Base-by-base conservation (phyloP, 2,329 filamentous ascomycete species). In the Colletotrichum musae region DNA sequence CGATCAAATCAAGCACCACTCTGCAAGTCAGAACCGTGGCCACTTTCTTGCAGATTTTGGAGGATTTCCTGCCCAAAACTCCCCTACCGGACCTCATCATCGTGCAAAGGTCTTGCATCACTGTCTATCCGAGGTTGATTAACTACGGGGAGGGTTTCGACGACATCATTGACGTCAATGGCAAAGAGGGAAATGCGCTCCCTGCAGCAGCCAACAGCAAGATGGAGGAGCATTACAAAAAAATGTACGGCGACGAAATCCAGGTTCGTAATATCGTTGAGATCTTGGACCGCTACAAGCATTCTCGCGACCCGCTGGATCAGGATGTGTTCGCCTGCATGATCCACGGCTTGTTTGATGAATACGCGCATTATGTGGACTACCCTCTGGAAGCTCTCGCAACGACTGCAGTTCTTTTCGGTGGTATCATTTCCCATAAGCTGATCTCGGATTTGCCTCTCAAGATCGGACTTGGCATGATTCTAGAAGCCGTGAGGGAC, bases 291-390 rank as follows among this genome's bases (percentile, higher is more conserved):
- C 88, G 89, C 64, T 97, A 97, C 83, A 98, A 99, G 79, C 91
- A 91, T 64, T 98, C 97, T 0, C 89, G 90, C 56, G 93, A 96
- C 70, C 88, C 94, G 2, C 84, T 92, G 16, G 94, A 98, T 70
- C 96, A 98, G 78, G 96, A 99, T 77, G 88, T 98, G 6, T 99
- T 99, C 78, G 93, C 95, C 15, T 98, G 95, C 82, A 99, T 99
- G 94, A 97, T 99, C 43, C 95, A 98, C 76, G 96, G 96, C 1
- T 85, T 99, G 4, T 98, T 99, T 75, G 96, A 99, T 75, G 96
- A 99, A 82, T 99, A 98, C 79, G 92, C 92, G 64, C 97, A 97
- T 77, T 99, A 98, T 78, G 90, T 93, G 48, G 95, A 97, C 76
- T 99, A 99, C 79, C 97, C 97, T 0, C 86, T 98, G n/a, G 95